Evolutionary conservation across 495 filamentous ascomycete genomes (phyloP), one percentile per base, ranked within the genome.

Genomic region (Thermochaetoides thermophila): DNA sequence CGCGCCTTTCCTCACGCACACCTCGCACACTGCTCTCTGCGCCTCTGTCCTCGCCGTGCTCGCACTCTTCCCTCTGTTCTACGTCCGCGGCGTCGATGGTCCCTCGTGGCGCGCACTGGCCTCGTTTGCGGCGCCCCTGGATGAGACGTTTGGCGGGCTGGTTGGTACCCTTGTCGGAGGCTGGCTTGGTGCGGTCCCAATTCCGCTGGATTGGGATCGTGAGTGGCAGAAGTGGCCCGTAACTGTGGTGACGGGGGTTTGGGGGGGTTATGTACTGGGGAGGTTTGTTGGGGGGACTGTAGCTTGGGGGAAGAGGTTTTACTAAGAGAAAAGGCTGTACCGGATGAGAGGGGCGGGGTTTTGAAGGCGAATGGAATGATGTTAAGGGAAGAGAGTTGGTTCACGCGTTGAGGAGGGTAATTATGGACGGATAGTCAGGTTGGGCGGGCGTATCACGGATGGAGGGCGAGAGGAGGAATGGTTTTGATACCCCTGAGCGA

Each of bases 221-320:
- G 85, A 92, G 42, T 97, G 89, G 89, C 89, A 97, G 68, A 82
- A 79, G 52, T 97, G 84, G 76, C 89, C 89, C 2, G 80, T 96
- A 20, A 96, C 89, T 0, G 81, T 97, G 19, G 37, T 66, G 8
- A 49, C 37, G 7, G 64, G 63, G 2, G 12, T 61, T 19, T 66
- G 61, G 31, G 50, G 38, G 0, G 62, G 63, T 2, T 58, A 59
- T 42, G 24, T 55, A 17, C 19, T 53, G 0, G 60, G 60, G 0
- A 53, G 53, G 39, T 28, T 51, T 14, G 6, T 61, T 7, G 60
- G 58, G 1, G 61, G 61, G 8, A 58, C 52, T 7, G 12, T 60
- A 20, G 39, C 47, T 2, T 58, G 53, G 37, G 60, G 59, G 25
- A 59, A 43, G 49, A 56, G 53, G 39, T 49, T 63, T 21, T 55